Base-by-base conservation (phyloP, 1,139 yeast species). In the Meyerozyma smithsonii region DNA sequence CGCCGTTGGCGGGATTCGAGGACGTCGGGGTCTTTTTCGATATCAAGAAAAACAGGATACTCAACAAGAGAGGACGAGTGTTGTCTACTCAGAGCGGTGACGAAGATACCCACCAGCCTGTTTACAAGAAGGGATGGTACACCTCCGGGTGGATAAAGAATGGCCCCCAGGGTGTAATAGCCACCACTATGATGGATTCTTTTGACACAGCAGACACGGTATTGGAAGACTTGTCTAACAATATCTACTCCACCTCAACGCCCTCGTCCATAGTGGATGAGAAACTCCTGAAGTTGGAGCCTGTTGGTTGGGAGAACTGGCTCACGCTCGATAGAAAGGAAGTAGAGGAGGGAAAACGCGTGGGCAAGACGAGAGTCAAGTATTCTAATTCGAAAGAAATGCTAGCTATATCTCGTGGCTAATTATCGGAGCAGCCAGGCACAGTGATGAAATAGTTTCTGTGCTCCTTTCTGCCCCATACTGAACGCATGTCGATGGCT, bases 61-160 rank as follows among this genome's bases (percentile, higher is more conserved):
- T 72, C 3, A 86, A 84, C 49, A 55, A 58, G 8, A 66, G 69
- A 7, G 96, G 96, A 1, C 72, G 83, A 38, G 75, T 84, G 0
- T 51, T 74, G 11, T 56, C 64, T 12, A 42, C 44, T 0, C 47
- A 54, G 3, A 59, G 59, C 1, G 43, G 54, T n/a, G 48, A 56
- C 1, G 52, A 50, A 24, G 50, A 47, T 14, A 55, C 49, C n/a
- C 55, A 47, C 23, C 49, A 51, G 32, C 47, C 55, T 3, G 45
- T 55, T 16, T 60, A 44, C 38, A 56, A 48, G 18, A 66, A 71
- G 1, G 86, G 90, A 0, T 64, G 87, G 48, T 92, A 89, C 52
- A 81, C 87, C 1, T 70, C 92, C 4, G 99, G 99, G 0, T 92
- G 99, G 99, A 84, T 90, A 40, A 80, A 84, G 44, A 82, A 76